Evolutionary conservation across 306 rosid species (phyloP).

Genomic region (Quercus parvula): DNA sequence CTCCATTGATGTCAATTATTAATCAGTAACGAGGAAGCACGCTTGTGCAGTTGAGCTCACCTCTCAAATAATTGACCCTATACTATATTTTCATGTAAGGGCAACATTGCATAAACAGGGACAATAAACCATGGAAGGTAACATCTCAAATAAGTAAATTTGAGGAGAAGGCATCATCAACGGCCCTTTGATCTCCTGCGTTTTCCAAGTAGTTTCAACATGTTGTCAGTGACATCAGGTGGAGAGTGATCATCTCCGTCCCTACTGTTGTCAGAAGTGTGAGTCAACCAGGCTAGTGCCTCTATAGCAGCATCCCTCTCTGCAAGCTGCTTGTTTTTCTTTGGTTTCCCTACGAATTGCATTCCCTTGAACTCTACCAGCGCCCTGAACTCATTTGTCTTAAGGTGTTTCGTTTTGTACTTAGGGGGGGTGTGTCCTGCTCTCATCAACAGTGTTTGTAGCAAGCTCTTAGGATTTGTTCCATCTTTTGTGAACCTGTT

Average conservation of each 20-base stretch:
- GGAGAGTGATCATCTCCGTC: conserved; percentile 52
- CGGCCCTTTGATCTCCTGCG: conserved; percentile 72
- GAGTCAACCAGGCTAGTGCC: conserved; percentile 98
- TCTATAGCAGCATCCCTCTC: conserved; percentile 97
- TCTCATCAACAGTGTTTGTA: conserved; percentile 87
- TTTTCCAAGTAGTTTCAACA: conserved; percentile 87
- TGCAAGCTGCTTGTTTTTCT: conserved; percentile 90
- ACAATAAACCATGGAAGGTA: background rate
- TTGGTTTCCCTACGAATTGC: conserved; percentile 96
- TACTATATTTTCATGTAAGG: background rate
- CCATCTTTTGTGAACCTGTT: conserved; percentile 81
- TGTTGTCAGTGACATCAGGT: conserved; percentile 87
- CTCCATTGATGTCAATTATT: background rate
- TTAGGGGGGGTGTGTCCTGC: conserved; percentile 97
- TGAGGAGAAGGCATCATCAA: conserved; percentile 8
- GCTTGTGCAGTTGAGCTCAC: background rate
- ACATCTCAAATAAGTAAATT: background rate
- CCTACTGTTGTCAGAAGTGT: conserved; percentile 61
- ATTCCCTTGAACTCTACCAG: conserved; percentile 94
- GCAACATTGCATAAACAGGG: background rate
- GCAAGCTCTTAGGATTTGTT: conserved; percentile 85
- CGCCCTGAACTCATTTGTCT: conserved; percentile 92
- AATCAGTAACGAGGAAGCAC: background rate
- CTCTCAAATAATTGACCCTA: background rate
- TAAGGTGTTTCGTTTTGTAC: conserved; percentile 91